These are phyloP conservation scores for Daldinia bambusicola DNA, from an alignment of 495 filamentous ascomycete species.

Conservation along the genomic window DNA sequence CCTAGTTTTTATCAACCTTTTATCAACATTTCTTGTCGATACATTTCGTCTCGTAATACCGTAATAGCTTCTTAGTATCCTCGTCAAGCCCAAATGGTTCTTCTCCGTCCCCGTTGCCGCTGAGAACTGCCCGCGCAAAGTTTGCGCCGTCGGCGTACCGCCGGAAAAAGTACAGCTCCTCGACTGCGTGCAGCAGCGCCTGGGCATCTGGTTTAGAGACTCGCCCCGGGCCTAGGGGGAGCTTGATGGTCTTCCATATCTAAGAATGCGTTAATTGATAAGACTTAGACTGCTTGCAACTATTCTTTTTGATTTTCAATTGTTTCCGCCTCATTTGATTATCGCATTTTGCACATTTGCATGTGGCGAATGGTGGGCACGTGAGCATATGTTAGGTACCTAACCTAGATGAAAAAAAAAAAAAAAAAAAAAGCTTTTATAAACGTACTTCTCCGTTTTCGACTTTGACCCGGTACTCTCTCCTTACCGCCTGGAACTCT, in stretches of 20 bases:
- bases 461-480: constrained; percentile 52
- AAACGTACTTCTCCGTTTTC: constrained; percentile 59
- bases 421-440: no score
- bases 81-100: constrained; percentile 43
- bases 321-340: background rate
- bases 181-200: constrained; percentile 62
- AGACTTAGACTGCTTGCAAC: background rate
- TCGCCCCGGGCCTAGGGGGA: constrained; percentile 47
- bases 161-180: constrained; percentile 66
- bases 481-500: constrained; percentile 54
- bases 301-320: background rate
- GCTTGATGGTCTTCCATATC: constrained; percentile 55
- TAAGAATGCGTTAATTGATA: constrained; percentile 26
- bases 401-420: no score
- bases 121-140: constrained; percentile 49
- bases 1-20: no score
- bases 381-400: no score
- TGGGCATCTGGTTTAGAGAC: constrained; percentile 57
- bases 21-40: constrained; percentile 15
- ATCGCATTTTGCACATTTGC: no score
- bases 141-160: constrained; percentile 56
- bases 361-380: no score
- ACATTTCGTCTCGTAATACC: constrained; percentile 52
- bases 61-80: constrained; percentile 50
- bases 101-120: constrained; percentile 39